Conservation (phyloP, 371 early-diverging fungal genomes). For the Phascolomyces articulosus region DNA sequence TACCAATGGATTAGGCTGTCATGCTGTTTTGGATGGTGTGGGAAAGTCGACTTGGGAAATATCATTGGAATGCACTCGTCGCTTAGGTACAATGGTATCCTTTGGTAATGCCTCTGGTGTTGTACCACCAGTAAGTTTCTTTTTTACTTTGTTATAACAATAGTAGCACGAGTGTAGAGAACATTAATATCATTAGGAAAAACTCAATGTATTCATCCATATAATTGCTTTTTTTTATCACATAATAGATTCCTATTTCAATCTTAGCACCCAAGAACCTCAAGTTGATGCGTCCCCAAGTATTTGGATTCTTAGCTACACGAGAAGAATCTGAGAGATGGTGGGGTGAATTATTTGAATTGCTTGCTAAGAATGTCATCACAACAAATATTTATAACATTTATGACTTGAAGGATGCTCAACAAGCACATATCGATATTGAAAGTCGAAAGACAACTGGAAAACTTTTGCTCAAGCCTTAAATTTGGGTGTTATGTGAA, state of each 20-base stretch:
- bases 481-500: background rate
- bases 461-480: slow-evolving; percentile 64
- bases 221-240: background rate
- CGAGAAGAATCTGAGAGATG: slow-evolving; percentile 72
- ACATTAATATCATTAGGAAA: too few species aligned
- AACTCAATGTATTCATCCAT: background rate
- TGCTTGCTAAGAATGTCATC: slow-evolving; percentile 59
- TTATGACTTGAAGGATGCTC: slow-evolving; percentile 75
- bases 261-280: slow-evolving; percentile 73
- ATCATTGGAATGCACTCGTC: slow-evolving; percentile 70
- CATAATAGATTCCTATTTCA: slow-evolving; percentile 53
- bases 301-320: slow-evolving; percentile 74
- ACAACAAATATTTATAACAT: slow-evolving; percentile 71
- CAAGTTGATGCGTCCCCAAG: slow-evolving; percentile 76
- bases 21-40: slow-evolving; percentile 92
- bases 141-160: background rate
- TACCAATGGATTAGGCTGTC: slow-evolving; percentile 78
- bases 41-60: slow-evolving; percentile 88
- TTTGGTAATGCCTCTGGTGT: slow-evolving; percentile 94
- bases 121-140: slow-evolving; percentile 65
- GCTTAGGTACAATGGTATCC: slow-evolving; percentile 83
- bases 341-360: slow-evolving; percentile 60
- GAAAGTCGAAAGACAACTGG: slow-evolving; percentile 78
- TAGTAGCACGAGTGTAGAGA: too few species aligned
- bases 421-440: slow-evolving; percentile 82